These are phyloP conservation scores for Cenchrus purpureus DNA, from an alignment of 176 grass and related monocot species.

Conservation along the genomic window DNA sequence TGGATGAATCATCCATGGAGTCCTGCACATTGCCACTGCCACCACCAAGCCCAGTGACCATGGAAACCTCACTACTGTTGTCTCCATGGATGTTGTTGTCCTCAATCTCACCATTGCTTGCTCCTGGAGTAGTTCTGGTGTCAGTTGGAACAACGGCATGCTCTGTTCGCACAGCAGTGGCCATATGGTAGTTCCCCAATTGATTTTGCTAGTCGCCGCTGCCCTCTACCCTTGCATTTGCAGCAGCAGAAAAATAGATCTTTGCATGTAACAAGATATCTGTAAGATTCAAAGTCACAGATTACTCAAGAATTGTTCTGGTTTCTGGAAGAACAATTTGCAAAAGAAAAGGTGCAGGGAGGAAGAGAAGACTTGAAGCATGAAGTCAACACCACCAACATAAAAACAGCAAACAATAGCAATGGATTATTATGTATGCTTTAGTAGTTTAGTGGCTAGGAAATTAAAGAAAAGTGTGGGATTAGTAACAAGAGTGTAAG, in stretches of 20 bases:
- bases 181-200: slow-evolving; percentile 10
- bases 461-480: neutral
- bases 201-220: neutral
- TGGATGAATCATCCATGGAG: neutral
- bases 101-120: neutral
- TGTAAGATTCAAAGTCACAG: slow-evolving; percentile 8
- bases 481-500: neutral
- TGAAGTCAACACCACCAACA: slow-evolving; percentile 4
- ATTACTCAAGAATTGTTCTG: neutral
- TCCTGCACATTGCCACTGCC: neutral
- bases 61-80: neutral
- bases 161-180: neutral
- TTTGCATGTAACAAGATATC: neutral
- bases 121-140: neutral
- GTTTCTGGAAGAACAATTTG: neutral
- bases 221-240: neutral
- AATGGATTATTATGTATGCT: neutral
- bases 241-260: neutral
- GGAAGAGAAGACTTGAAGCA: neutral
- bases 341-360: neutral
- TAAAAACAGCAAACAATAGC: neutral
- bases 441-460: neutral
- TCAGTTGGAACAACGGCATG: neutral
- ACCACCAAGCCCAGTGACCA: neutral
- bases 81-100: neutral